These are phyloP conservation scores for Cutaneotrichosporon arboriforme DNA, from an alignment of 1,284 basidiomycete species.

Conservation along the genomic window DNA sequence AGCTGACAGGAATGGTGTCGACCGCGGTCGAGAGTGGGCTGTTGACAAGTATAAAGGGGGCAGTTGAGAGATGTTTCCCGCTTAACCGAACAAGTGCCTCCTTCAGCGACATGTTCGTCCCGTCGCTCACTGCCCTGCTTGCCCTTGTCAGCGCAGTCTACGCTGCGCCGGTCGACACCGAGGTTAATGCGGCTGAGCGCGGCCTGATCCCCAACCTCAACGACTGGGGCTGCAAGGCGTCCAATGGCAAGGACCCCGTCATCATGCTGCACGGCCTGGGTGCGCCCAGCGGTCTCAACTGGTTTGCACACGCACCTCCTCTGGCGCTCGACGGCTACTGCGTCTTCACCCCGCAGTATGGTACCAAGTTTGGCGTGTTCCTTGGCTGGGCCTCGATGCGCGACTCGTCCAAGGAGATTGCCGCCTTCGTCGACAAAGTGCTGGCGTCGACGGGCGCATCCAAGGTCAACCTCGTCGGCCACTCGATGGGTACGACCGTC, in stretches of 20 bases:
- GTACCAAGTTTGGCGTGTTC: neutral
- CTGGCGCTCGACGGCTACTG: conserved; percentile 8
- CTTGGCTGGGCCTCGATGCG: conserved; percentile 8
- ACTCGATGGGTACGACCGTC: conserved; percentile 10
- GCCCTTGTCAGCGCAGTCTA: too few relatives aligned
- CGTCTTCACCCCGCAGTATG: conserved; percentile 13
- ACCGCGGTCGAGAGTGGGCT: too few relatives aligned
- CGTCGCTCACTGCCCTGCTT: too few relatives aligned
- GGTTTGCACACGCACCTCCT: neutral
- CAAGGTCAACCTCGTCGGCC: conserved; percentile 15
- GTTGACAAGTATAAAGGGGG: too few relatives aligned
- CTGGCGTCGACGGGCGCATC: conserved; percentile 2
- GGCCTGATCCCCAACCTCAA: conserved; percentile 1
- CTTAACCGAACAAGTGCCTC: too few relatives aligned
- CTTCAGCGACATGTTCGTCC: too few relatives aligned
- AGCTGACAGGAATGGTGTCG: too few relatives aligned
- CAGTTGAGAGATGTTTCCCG: too few relatives aligned
- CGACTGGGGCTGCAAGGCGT: conserved; percentile 7
- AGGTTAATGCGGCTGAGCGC: too few relatives aligned
- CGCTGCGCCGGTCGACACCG: too few relatives aligned
- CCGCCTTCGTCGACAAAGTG: conserved; percentile 5
- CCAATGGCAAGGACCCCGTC: conserved; percentile 5
- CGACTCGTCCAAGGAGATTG: conserved; percentile 3
- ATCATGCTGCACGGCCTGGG: conserved; percentile 11
- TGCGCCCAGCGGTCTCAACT: conserved; percentile 8